Evolutionary conservation across 2,329 filamentous ascomycete species (phyloP), one percentile per base, ranked within the genome.

Genomic region (Sporothrix brunneoviolacea): DNA sequence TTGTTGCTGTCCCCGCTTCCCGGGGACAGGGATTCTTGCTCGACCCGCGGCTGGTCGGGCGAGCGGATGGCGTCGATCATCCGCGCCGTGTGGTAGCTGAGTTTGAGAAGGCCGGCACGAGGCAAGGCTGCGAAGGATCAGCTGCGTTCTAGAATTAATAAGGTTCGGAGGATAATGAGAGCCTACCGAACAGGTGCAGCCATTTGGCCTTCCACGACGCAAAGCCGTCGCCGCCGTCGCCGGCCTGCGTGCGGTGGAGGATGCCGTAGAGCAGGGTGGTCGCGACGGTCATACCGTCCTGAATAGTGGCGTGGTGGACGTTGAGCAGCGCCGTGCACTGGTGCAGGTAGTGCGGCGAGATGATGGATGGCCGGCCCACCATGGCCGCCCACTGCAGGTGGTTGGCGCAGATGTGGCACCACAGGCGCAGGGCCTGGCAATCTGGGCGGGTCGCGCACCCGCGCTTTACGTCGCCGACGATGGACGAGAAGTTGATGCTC

Each of bases 321-420:
- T 33, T 48, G 21, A 48, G 16, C 4, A 48, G 36, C 4, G 24
- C 16, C 12, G n/a, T 48, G 45, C 45, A 48, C 24, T 48, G 45
- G 35, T 22, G 24, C 22, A 48, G 6, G 18, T 48, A 48, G 33
- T 15, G 35, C 4, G 35, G 12, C 12, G 35, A 22, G 12, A 48
- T 40, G 16, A 33, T 21, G 6, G 45, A 16, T 10, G 45, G 45
- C 22, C 45, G 15, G 4, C 45, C 45, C 24, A 4, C 24, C 18
- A 36, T 48, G 22, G 36, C 24, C 8, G 33, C 35, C 45, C 45
- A 48, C 27, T 30, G 45, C 12, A 49, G 32, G n/a, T 48, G 36
- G 24, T 13, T 32, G 15, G 19, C 8, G n/a, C n/a, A n/a, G n/a
- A n/a, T n/a, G n/a, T 30, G 3, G 5, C 16, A 30, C 46, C 46